Base-by-base conservation (phyloP, 2,329 filamentous ascomycete species). In the Colletotrichum siamense region DNA sequence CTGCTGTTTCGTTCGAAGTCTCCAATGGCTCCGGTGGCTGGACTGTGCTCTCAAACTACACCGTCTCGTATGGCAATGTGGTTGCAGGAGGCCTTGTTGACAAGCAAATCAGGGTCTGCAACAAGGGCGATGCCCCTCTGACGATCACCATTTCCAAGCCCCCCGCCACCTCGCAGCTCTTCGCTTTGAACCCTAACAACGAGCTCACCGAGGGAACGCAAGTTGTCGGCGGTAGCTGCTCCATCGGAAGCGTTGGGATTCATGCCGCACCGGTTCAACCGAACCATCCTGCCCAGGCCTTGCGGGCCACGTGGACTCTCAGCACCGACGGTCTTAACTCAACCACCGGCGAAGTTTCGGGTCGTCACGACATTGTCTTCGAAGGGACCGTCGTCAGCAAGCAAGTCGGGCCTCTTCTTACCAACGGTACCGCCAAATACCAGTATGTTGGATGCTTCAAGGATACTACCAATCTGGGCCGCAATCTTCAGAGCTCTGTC, bases 401-500 rank as follows among this genome's bases (percentile, higher is more conserved):
- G 18, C 83, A 85, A 65, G 79, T 86, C 18, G 86, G 85, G 7
- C 85, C 86, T 16, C 75, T 83, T 24, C 79, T 85, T 15, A 63
- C 81, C 22, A 81, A 82, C 69, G 82, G 82, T 8, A 78, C 77
- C 2, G 80, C 80, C 7, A 77, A 80, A 22, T 84, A 83, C 73
- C 79, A 83, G 30, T 85, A 83, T 76, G 79, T 87, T 7, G 86
- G 85, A 22, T 87, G 86, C 69, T 87, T 86, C 77, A 79, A 81
- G 30, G 85, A 87, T 73, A 82, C 81, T 7, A 32, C 24, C 24
- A 76, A 78, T 59, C 6, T 74, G 22, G 84, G 84, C 32, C 82
- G 85, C n/a, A 81, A 84, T 30, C 77, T 86, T 16, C 61, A 77
- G 13, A 82, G 77, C 9, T 79, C 81, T 26, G 81, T 82, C 28